These are phyloP conservation scores for Phytopythium kandeliae DNA, from an alignment of 352 stramenopile species.

Conservation along the genomic window DNA sequence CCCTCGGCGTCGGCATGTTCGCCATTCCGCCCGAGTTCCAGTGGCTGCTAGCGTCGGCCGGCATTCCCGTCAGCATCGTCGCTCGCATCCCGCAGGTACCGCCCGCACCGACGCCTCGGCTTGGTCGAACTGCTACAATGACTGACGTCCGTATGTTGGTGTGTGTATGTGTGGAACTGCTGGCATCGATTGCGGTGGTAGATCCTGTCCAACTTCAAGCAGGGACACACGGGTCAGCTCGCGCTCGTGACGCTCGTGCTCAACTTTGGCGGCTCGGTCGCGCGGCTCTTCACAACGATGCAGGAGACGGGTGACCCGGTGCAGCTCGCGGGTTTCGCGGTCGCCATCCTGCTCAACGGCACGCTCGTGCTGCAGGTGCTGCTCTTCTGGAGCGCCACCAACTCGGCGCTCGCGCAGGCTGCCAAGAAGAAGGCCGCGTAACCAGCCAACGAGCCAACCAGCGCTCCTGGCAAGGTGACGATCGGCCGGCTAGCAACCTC, in stretches of 20 bases:
- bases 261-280: conserved; percentile 76
- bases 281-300: conserved; percentile 84
- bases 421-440: conserved; percentile 75
- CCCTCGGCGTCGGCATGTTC: conserved; percentile 45
- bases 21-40: conserved; percentile 66
- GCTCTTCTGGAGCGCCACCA: conserved; percentile 78
- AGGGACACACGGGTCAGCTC: conserved; percentile 86
- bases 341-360: conserved; percentile 72
- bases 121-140: too few relatives aligned
- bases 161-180: too few relatives aligned
- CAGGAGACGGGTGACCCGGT: conserved; percentile 81
- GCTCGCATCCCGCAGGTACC: conserved; percentile 74
- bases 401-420: conserved; percentile 51
- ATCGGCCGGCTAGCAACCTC: not conserved
- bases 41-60: conserved; percentile 65
- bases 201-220: conserved; percentile 86
- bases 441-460: not conserved
- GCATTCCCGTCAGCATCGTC: conserved; percentile 75
- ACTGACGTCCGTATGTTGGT: not conserved
- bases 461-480: not conserved
- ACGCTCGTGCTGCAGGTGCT: conserved; percentile 76
- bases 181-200: too few relatives aligned
- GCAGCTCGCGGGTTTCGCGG: conserved; percentile 59
- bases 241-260: conserved; percentile 82
- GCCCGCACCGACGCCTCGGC: not conserved